Base-by-base conservation (phyloP, 805 yeast species). In the Millerago galiae region DNA sequence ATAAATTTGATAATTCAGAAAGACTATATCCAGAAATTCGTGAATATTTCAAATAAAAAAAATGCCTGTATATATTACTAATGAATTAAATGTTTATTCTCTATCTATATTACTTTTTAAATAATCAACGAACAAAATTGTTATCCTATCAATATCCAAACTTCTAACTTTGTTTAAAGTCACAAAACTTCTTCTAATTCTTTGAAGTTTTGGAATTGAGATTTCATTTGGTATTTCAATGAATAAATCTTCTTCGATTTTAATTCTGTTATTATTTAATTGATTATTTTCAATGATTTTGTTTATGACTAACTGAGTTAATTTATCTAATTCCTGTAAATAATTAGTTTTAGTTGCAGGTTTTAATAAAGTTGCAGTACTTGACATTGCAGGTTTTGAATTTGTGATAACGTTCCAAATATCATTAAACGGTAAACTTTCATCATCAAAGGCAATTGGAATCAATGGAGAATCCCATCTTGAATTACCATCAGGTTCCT, bases 391-490 rank as follows among this genome's bases (percentile, higher is more conserved):
- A 41, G 85, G 73, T 60, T 76, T 72, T 10, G 62, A 56, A 26
- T 58, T 55, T 28, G 77, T 81, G 3, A 83, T 54, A 1, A 79
- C 73, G 38, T 72, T 72, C 80, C 83, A 80, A 2, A 93, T 72
- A 14, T 78, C 84, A 2, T 81, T 83, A 16, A 82, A 60, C 0
- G 89, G 85, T 21, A 81, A 55, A 3, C 62, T 63, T 13, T 66
- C 67, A 27, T 81, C 81, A 38, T 74, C 78, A 14, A 53, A 53
- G 68, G 73, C 74, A 1, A 90, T 62, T 0, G 87, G 78, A 56
- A 89, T 81, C 47, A 91, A 65, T 6, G 99, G 99, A 4, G 95
- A 79, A 57, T 93, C 99, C 99, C 99, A 93, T 46, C 96, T 67
- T 24, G 82, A 77, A 54, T 77, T 75, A 27, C 80, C 79, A 57